phyloP scores from a whole-genome alignment of 1,284 basidiomycete species.

The Coriolopsis trogii region DNA sequence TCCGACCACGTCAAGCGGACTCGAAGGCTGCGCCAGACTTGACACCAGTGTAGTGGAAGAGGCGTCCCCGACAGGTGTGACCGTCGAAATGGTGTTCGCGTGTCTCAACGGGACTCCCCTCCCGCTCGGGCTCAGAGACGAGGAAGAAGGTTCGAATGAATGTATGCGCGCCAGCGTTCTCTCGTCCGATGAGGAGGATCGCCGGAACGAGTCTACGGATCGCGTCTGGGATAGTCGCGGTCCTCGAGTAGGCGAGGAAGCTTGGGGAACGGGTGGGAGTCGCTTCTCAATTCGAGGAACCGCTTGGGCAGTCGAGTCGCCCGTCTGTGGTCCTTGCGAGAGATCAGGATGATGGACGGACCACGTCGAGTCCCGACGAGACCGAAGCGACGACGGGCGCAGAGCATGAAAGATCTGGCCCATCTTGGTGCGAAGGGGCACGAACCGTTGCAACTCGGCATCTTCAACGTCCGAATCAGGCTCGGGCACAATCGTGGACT shows the following conservation, averaged over 20 bases:
- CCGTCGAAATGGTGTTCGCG: slow-evolving; percentile 20
- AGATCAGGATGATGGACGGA: slow-evolving; percentile 20
- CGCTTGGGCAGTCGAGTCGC: background rate
- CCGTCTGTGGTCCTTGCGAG: slow-evolving; percentile 1
- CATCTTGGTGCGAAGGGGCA: slow-evolving; percentile 46
- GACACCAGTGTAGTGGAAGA: slow-evolving; percentile 1
- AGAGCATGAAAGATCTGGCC: slow-evolving; percentile 60
- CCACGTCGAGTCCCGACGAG: slow-evolving; percentile 43
- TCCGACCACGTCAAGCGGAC: slow-evolving; percentile 1
- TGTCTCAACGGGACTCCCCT: slow-evolving; percentile 17
- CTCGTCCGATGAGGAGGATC: slow-evolving; percentile 5
- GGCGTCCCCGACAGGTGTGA: slow-evolving; percentile 6
- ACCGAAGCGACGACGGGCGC: slow-evolving; percentile 47
- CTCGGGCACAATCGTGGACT: slow-evolving; percentile 61
- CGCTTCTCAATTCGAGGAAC: slow-evolving; percentile 4
- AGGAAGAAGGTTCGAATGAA: slow-evolving; percentile 10
- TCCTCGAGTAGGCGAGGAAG: slow-evolving; percentile 2
- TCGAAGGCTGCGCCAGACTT: background rate
- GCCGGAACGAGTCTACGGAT: slow-evolving; percentile 18
- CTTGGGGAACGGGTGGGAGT: background rate
- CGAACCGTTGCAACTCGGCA: slow-evolving; percentile 32
- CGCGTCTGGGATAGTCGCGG: slow-evolving; percentile 10
- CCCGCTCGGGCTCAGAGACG: slow-evolving; percentile 3
- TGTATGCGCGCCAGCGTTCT: slow-evolving; percentile 10
- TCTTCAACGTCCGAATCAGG: slow-evolving; percentile 41